Conservation (phyloP, 2,329 filamentous ascomycete genomes). For the Apiospora saccharicola region DNA sequence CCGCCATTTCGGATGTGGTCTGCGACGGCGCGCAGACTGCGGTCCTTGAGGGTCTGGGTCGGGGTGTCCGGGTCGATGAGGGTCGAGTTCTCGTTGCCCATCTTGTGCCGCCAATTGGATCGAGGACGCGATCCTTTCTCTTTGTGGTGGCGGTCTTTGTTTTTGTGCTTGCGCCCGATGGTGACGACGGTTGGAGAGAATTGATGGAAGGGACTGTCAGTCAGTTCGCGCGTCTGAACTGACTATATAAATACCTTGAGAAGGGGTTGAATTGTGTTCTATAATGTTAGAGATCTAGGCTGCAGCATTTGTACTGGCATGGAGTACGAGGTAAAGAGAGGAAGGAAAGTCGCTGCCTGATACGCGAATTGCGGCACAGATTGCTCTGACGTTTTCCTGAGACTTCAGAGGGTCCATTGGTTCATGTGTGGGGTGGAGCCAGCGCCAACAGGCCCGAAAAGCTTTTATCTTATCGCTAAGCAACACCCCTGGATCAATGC, state of each 20-base stretch:
- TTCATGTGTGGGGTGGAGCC: constrained; percentile 9
- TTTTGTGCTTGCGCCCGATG: constrained; percentile 28
- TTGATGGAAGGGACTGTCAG: not conserved
- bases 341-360: not conserved
- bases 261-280: not conserved
- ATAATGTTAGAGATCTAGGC: not conserved
- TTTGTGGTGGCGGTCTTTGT: constrained; percentile 19
- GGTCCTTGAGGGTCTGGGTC: constrained; percentile 70
- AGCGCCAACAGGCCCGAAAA: not conserved
- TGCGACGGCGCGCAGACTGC: constrained; percentile 79
- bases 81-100: constrained; percentile 86
- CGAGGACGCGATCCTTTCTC: constrained; percentile 30
- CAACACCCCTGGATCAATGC: not conserved
- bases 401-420: not conserved
- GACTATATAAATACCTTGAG: not conserved
- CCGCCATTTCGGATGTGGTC: constrained; percentile 76
- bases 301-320: not conserved
- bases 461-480: constrained; percentile 19
- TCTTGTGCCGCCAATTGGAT: constrained; percentile 55
- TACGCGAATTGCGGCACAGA: constrained; percentile 14
- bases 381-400: constrained; percentile 2
- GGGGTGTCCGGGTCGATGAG: constrained; percentile 69
- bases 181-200: not conserved
- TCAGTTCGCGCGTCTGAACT: constrained; percentile 9
- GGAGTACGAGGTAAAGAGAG: not conserved